Percentiles rank a stretch among this genome's conserved stretches.
Conservation (phyloP, 768 basidiomycete genomes). For the Mrakia hoshinonis region DNA sequence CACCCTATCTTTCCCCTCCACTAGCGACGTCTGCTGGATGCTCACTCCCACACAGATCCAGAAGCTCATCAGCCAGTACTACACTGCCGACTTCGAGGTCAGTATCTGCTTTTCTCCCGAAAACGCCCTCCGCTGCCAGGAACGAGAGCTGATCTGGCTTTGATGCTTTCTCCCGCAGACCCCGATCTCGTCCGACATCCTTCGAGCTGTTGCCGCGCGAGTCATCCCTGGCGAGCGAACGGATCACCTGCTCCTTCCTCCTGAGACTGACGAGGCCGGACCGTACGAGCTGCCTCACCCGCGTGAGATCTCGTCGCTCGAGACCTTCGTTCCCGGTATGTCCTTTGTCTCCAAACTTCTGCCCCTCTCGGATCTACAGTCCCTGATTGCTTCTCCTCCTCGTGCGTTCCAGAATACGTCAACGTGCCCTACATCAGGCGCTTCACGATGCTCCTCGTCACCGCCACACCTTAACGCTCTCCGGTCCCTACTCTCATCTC, state of each 20-base stretch:
- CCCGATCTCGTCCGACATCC: slow-evolving; percentile 92
- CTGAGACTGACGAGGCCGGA: slow-evolving; percentile 94
- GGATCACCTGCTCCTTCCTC: slow-evolving; percentile 88
- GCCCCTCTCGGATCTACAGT: not conserved
- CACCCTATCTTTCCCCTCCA: not conserved
- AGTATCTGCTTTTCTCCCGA: slow-evolving; percentile 29
- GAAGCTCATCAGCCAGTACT: slow-evolving; percentile 97
- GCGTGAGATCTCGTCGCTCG: slow-evolving; percentile 87
- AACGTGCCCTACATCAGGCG: slow-evolving; percentile 23
- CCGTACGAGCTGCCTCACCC: slow-evolving; percentile 89
- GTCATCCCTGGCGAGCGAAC: slow-evolving; percentile 94
- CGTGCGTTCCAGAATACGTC: slow-evolving; percentile 6
- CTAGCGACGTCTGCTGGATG: slow-evolving; percentile 85
- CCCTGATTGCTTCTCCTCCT: not conserved
- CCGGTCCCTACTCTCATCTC: not conserved
- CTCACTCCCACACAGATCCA: slow-evolving; percentile 98
- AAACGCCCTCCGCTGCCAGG: not conserved
- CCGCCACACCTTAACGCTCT: not conserved
- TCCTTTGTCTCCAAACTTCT: not conserved
- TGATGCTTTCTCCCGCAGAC: slow-evolving; percentile 48
- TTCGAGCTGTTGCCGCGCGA: slow-evolving; percentile 89
- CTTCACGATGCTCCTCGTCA: not conserved
- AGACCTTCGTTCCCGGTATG: slow-evolving; percentile 52
- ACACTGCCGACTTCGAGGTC: slow-evolving; percentile 98
- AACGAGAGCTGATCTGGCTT: not conserved